Evolutionary conservation across 768 basidiomycete genomes (phyloP).

Genomic region (Rhodotorula kratochvilovae): DNA sequence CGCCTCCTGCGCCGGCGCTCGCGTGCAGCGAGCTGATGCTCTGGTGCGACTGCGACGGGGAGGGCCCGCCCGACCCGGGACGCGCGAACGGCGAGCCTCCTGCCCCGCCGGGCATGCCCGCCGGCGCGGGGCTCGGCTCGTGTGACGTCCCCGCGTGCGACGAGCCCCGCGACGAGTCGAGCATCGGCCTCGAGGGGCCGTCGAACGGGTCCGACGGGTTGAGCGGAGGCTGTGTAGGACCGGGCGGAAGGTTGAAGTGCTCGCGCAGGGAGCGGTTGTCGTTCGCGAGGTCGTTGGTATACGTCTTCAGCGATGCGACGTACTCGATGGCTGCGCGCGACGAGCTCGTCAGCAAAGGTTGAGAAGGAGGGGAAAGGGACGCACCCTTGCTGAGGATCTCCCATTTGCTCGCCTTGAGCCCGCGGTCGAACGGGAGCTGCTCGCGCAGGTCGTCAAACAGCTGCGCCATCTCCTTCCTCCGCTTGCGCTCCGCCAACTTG

Average conservation of each 20-base stretch:
- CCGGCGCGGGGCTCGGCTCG: slow-evolving; percentile 5
- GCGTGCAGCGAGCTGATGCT: not conserved
- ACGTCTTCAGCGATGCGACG: slow-evolving; percentile 31
- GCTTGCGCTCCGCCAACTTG: slow-evolving; percentile 92
- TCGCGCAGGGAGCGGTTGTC: slow-evolving; percentile 32
- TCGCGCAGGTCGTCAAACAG: slow-evolving; percentile 94
- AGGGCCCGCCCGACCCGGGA: not conserved
- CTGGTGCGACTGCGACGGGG: not conserved
- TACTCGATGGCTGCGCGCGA: slow-evolving; percentile 39
- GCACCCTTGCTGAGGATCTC: slow-evolving; percentile 94
- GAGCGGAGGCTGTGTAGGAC: not conserved
- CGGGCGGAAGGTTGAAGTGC: slow-evolving; percentile 15
- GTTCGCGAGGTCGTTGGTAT: slow-evolving; percentile 17
- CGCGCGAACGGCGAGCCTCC: not conserved
- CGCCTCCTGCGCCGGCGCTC: too few relatives aligned
- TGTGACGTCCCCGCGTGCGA: not conserved
- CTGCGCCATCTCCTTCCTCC: slow-evolving; percentile 99
- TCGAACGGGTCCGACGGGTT: not conserved
- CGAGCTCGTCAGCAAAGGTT: not conserved
- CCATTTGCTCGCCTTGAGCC: slow-evolving; percentile 96
- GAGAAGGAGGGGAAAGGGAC: slow-evolving; percentile 33
- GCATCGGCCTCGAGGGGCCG: not conserved
- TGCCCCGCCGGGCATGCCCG: not conserved
- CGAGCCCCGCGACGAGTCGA: not conserved
- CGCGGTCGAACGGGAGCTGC: slow-evolving; percentile 82